A percentile compares a stretch with the other conserved stretches of the same genome.
Conservation (phyloP, 164 flowering plant genomes). For the Magnolia kwangsiensis region DNA sequence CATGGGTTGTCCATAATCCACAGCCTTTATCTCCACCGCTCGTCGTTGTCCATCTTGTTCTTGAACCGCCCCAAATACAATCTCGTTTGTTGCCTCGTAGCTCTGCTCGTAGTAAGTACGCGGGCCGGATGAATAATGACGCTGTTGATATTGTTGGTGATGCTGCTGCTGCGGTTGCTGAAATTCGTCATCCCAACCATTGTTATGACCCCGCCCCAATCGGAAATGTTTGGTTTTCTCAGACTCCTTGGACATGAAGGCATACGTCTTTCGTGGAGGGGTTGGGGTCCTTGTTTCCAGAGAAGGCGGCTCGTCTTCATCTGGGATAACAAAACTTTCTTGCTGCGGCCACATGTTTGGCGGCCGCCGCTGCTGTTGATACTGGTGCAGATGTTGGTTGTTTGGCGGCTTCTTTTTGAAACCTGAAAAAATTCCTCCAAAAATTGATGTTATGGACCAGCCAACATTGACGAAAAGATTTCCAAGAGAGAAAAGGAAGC, state of each 20-base stretch:
- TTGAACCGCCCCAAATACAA: conserved; percentile 86
- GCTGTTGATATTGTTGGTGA: conserved; percentile 14
- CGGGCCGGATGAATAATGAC: conserved; percentile 47
- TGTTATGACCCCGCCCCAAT: conserved; percentile 52
- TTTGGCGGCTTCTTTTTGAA: conserved; percentile 41
- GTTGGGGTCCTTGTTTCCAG: conserved; percentile 75
- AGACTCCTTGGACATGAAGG: conserved; percentile 79
- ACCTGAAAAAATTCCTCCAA: conserved; percentile 58
- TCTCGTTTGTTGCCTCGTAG: conserved; percentile 60
- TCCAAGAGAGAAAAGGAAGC: conserved; percentile 38
- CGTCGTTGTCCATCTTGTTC: conserved; percentile 46
- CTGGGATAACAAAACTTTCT: conserved; percentile 76
- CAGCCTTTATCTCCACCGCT: conserved; percentile 54
- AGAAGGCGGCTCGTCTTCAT: conserved; percentile 83
- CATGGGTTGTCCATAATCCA: conserved; percentile 47
- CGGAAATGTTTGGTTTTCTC: conserved; percentile 64
- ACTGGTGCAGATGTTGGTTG: conserved; percentile 24
- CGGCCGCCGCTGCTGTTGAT: conserved; percentile 31
- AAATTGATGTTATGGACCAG: conserved; percentile 41
- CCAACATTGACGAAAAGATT: conserved; percentile 51
- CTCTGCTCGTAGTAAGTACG: conserved; percentile 68
- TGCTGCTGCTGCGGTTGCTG: conserved; percentile 33
- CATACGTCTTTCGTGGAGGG: conserved; percentile 75
- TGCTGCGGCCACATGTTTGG: conserved; percentile 67
- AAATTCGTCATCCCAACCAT: conserved; percentile 50